These are phyloP conservation scores for Penicillium bialowiezense DNA, from an alignment of 495 filamentous ascomycete species.

Conservation along the genomic window DNA sequence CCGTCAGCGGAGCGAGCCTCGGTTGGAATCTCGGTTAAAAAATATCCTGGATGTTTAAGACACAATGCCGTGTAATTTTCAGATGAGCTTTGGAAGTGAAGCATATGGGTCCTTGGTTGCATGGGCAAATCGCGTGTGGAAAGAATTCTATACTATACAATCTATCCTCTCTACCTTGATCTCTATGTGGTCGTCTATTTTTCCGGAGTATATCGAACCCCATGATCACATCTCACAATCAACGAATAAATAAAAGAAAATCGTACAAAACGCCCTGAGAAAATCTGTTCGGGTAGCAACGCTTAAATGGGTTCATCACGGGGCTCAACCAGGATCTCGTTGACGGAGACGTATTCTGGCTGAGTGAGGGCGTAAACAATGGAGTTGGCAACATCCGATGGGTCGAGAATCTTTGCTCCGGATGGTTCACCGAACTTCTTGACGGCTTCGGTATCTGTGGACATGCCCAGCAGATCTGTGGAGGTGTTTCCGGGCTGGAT, in stretches of 20 bases:
- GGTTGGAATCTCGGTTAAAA: no score
- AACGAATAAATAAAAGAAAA: background rate
- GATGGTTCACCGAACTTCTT: slow-evolving; percentile 68
- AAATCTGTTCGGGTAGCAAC: background rate
- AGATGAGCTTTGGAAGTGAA: no score
- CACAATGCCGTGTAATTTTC: no score
- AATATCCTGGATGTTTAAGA: no score
- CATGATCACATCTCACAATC: slow-evolving; percentile 1
- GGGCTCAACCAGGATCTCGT: slow-evolving; percentile 70
- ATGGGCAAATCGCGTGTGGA: slow-evolving; percentile 7
- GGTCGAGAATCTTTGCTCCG: slow-evolving; percentile 60
- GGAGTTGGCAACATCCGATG: slow-evolving; percentile 60
- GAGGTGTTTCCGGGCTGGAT: slow-evolving; percentile 67
- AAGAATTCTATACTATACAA: slow-evolving; percentile 7
- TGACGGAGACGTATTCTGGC: slow-evolving; percentile 64
- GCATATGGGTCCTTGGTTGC: background rate
- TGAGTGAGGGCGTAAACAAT: slow-evolving; percentile 64
- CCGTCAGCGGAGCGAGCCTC: no score
- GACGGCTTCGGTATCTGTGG: slow-evolving; percentile 62
- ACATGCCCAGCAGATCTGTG: slow-evolving; percentile 62
- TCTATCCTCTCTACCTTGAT: background rate
- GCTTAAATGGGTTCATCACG: slow-evolving; percentile 64
- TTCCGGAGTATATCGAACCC: background rate
- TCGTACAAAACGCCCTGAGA: background rate
- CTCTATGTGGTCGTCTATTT: slow-evolving; percentile 6